phyloP scores from a whole-genome alignment of 2,329 filamentous ascomycete genomes.

The Neophaeococcomyces mojaviensis region DNA sequence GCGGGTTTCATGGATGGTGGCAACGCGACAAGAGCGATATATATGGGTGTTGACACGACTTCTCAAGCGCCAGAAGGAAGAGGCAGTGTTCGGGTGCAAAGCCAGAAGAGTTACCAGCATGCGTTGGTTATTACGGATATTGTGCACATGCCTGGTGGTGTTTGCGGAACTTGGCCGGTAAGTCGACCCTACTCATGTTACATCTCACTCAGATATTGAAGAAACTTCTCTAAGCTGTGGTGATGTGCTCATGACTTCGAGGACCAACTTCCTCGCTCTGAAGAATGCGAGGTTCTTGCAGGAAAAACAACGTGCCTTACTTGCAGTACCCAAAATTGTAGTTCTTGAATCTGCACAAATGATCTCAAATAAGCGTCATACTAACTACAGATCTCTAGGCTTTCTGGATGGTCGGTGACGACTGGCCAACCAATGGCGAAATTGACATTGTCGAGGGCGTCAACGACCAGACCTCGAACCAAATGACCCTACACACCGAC shows the following conservation, averaged over 20 bases:
- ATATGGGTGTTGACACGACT: constrained; percentile 38
- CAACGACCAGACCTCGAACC: constrained; percentile 36
- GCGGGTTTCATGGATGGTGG: constrained; percentile 27
- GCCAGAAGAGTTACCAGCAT: constrained; percentile 37
- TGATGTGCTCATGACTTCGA: too few relatives aligned
- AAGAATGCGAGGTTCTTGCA: too few relatives aligned
- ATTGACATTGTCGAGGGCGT: constrained; percentile 50
- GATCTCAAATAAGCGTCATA: too few relatives aligned
- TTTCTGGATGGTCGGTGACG: constrained; percentile 31
- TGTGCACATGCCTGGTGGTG: constrained; percentile 39
- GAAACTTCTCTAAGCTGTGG: neutral
- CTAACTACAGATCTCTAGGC: constrained; percentile 28
- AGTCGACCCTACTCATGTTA: neutral
- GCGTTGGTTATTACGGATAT: constrained; percentile 43
- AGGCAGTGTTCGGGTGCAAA: constrained; percentile 39
- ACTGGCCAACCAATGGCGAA: constrained; percentile 25
- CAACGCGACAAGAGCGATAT: constrained; percentile 27
- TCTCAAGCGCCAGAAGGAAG: constrained; percentile 31
- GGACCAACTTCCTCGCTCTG: too few relatives aligned
- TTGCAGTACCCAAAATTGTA: too few relatives aligned
- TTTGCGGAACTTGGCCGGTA: constrained; percentile 36
- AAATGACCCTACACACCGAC: constrained; percentile 45
- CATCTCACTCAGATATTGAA: neutral
- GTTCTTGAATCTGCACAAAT: too few relatives aligned
- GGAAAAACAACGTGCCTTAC: too few relatives aligned